Conservation (phyloP, 805 yeast species). For the Candida orba region DNA sequence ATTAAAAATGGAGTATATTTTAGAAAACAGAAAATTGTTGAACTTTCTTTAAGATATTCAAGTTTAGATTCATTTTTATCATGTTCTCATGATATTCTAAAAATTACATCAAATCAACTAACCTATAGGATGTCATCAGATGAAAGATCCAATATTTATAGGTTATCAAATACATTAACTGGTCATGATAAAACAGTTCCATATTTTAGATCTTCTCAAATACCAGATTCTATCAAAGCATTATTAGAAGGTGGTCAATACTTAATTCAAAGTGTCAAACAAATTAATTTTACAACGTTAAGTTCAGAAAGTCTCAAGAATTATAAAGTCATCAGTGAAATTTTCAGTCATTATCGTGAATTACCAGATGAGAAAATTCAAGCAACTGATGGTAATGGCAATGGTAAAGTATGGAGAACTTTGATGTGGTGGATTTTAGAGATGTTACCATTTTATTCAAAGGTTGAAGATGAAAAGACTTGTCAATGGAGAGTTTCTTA, state of each 20-base stretch:
- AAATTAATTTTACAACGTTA: constrained; percentile 7
- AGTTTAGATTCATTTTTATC: constrained; percentile 37
- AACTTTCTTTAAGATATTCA: constrained; percentile 34
- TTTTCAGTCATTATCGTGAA: constrained; percentile 9
- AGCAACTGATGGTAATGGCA: constrained; percentile 35
- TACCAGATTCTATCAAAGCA: constrained; percentile 6
- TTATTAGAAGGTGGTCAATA: constrained; percentile 14
- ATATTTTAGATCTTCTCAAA: constrained; percentile 16
- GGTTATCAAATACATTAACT: constrained; percentile 3
- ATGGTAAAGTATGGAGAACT: constrained; percentile 19
- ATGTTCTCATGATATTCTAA: constrained; percentile 44
- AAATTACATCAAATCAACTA: constrained; percentile 17
- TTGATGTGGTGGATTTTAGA: constrained; percentile 59
- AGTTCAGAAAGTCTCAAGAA: constrained; percentile 2
- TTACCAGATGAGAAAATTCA: constrained; percentile 21
- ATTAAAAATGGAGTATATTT: constrained; percentile 43
- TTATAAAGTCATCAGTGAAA: constrained; percentile 3
- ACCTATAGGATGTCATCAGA: constrained; percentile 9
- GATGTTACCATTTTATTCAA: constrained; percentile 49
- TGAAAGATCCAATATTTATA: constrained; percentile 9
- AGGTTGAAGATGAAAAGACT: constrained; percentile 34
- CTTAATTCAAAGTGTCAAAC: constrained; percentile 11
- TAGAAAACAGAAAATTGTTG: constrained; percentile 32
- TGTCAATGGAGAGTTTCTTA: constrained; percentile 46
- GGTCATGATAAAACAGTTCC: constrained; percentile 7